A percentile compares a stretch with the other conserved stretches of the same genome.
These are phyloP conservation scores for Omphalotus guepiniiformis DNA, from an alignment of 768 basidiomycete species.

Conservation along the genomic window DNA sequence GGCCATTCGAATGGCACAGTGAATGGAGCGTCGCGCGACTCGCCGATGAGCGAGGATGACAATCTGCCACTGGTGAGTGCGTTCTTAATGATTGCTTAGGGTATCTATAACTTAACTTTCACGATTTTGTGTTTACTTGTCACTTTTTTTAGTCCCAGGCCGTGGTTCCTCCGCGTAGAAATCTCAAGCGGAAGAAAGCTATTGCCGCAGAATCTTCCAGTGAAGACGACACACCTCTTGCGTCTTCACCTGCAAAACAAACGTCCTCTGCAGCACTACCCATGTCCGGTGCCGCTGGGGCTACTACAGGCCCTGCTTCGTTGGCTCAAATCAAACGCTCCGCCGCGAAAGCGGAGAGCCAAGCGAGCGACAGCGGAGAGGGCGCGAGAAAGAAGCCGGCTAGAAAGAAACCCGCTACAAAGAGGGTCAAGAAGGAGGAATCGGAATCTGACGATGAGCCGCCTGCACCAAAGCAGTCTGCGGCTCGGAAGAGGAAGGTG, in stretches of 20 bases:
- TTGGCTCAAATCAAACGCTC: conserved; percentile 16
- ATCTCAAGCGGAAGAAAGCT: conserved; percentile 59
- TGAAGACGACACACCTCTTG: conserved; percentile 69
- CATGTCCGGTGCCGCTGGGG: conserved; percentile 37
- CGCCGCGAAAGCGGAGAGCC: conserved; percentile 37
- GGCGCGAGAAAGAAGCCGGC: conserved; percentile 40
- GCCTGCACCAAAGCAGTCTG: conserved; percentile 26
- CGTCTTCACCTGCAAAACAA: conserved; percentile 66
- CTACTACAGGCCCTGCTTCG: conserved; percentile 29
- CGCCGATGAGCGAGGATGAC: conserved; percentile 62
- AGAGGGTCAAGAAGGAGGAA: conserved; percentile 60
- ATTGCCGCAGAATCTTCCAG: conserved; percentile 51
- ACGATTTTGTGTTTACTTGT: conserved; percentile 16
- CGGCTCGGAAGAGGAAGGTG: conserved; percentile 38
- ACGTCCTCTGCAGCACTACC: conserved; percentile 31
- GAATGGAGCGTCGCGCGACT: conserved; percentile 35
- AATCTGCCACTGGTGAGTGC: conserved; percentile 66
- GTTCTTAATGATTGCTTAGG: conserved; percentile 11
- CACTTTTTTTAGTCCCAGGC: conserved; percentile 50
- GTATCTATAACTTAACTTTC: conserved; percentile 9
- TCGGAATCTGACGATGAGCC: conserved; percentile 30
- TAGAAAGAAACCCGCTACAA: conserved; percentile 55
- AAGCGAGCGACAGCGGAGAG: conserved; percentile 44
- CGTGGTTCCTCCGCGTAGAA: conserved; percentile 31
- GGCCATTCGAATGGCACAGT: conserved; percentile 40